A percentile compares a stretch with the other conserved stretches of the same genome.
These are phyloP conservation scores for grape (Vitis vinifera) DNA, from an alignment of 164 flowering plant genomes.

Conservation along the genomic window ASM3070453v1 NC_081811.1:24089501-24090000, in stretches of 20 bases:
- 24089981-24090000: too few relatives aligned
- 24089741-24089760: too few relatives aligned
- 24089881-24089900: not conserved
- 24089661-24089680: too few relatives aligned
- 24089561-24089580: slow-evolving; percentile 9
- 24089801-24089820: slow-evolving; percentile 22
- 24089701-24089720: too few relatives aligned
- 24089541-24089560: not conserved
- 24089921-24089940: too few relatives aligned
- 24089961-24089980: too few relatives aligned
- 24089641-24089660: too few relatives aligned
- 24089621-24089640: too few relatives aligned
- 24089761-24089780: slow-evolving; percentile 1
- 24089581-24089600: not conserved
- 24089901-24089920: not conserved
- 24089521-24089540: slow-evolving; percentile 9
- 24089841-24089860: slow-evolving; percentile 17
- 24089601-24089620: too few relatives aligned
- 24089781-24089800: slow-evolving; percentile 22
- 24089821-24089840: slow-evolving; percentile 1
- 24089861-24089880: not conserved
- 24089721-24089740: too few relatives aligned
- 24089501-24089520: slow-evolving; percentile 16
- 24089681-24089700: too few relatives aligned
- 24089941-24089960: too few relatives aligned